Evolutionary conservation across 768 basidiomycete genomes (phyloP).

Genomic region (Guyanaporus albipodus): DNA sequence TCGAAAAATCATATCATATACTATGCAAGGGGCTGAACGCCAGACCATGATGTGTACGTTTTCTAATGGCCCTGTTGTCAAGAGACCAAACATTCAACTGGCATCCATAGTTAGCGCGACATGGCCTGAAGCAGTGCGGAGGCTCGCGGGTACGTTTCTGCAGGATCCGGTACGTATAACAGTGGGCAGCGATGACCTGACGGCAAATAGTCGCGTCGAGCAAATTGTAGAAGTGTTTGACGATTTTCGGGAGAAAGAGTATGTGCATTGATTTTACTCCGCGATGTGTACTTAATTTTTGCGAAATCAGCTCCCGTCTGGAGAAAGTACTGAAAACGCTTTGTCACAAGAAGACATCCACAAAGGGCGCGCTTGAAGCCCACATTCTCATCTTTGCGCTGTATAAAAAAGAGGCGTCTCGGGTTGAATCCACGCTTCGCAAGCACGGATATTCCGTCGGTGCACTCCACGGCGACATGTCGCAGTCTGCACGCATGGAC

Average conservation of each 20-base stretch:
- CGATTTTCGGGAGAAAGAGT: constrained; percentile 84
- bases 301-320: constrained; percentile 50
- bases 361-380: constrained; percentile 46
- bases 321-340: constrained; percentile 51
- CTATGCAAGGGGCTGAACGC: constrained; percentile 61
- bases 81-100: background rate
- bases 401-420: constrained; percentile 95
- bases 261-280: constrained; percentile 24
- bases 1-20: constrained; percentile 76
- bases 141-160: constrained; percentile 86
- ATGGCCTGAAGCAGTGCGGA: constrained; percentile 93
- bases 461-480: constrained; percentile 88
- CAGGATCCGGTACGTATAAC: constrained; percentile 83
- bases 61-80: background rate
- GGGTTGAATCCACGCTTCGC: constrained; percentile 78
- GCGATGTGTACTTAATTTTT: background rate
- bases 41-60: constrained; percentile 93
- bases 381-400: constrained; percentile 90
- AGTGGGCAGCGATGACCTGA: constrained; percentile 92
- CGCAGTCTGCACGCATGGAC: constrained; percentile 78
- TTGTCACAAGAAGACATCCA: constrained; percentile 58
- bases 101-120: constrained; percentile 81
- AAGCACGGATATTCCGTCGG: constrained; percentile 75
- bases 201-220: constrained; percentile 91
- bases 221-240: constrained; percentile 93